These are phyloP conservation scores for Picea glauca DNA, from an alignment of 75 land plant species.

Conservation along the genomic window DNA sequence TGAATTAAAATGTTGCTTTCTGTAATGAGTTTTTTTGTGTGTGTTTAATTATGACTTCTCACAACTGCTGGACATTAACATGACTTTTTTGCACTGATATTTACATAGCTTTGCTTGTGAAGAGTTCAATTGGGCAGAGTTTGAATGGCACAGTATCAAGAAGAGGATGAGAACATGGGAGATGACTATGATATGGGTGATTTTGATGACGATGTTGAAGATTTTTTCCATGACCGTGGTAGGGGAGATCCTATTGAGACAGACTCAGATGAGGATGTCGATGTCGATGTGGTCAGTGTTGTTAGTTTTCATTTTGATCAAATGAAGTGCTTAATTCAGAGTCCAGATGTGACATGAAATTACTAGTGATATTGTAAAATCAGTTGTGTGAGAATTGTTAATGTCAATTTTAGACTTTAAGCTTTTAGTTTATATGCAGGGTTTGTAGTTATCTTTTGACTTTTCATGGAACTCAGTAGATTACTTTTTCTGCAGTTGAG, in stretches of 20 bases:
- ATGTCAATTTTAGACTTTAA: neutral
- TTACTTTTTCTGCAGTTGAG: neutral
- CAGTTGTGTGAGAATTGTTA: neutral
- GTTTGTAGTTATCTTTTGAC: too few relatives aligned
- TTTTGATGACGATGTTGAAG: conserved; percentile 62
- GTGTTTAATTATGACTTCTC: too few relatives aligned
- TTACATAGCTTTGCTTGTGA: too few relatives aligned
- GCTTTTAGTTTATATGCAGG: neutral
- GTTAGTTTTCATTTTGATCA: neutral
- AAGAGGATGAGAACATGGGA: conserved; percentile 27
- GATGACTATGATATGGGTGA: conserved; percentile 67
- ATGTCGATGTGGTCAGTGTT: conserved; percentile 26
- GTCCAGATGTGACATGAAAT: conserved; percentile 6
- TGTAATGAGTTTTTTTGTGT: too few relatives aligned
- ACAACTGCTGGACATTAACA: too few relatives aligned
- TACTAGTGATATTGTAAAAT: neutral
- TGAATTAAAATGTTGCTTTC: too few relatives aligned
- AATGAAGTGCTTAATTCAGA: neutral
- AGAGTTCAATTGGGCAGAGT: too few relatives aligned
- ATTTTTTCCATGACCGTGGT: conserved; percentile 22
- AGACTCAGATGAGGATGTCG: conserved; percentile 68
- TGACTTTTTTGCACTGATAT: too few relatives aligned
- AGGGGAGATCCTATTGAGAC: conserved; percentile 51
- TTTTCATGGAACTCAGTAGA: neutral
- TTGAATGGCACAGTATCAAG: too few relatives aligned